Percentiles rank a stretch among this genome's conserved stretches.
These are phyloP conservation scores for Ascomycota sp. DNA, from an alignment of 2,329 filamentous ascomycete species.

Conservation along the genomic window DNA sequence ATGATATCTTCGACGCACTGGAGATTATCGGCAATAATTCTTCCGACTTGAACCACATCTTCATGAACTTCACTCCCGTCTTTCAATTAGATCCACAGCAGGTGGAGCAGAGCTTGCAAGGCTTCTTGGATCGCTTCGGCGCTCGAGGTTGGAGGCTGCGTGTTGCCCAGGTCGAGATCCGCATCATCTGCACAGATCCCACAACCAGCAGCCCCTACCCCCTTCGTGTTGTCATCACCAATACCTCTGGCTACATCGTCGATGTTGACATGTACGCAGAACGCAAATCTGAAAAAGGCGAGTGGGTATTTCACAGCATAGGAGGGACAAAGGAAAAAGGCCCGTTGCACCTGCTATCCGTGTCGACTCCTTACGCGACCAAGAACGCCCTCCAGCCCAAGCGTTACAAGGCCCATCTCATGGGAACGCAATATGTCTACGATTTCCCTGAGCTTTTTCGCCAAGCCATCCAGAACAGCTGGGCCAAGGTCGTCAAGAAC, in stretches of 20 bases:
- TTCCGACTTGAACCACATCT: conserved; percentile 98
- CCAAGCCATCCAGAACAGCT: conserved; percentile 90
- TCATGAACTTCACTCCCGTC: conserved; percentile 96
- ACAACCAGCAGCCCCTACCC: conserved; percentile 67
- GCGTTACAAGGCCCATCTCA: conserved; percentile 95
- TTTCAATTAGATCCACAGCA: conserved; percentile 79
- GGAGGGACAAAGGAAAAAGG: conserved; percentile 88
- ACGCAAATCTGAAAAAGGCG: conserved; percentile 91
- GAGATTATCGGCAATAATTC: conserved; percentile 99
- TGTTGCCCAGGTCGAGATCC: conserved; percentile 91
- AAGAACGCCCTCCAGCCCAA: conserved; percentile 98
- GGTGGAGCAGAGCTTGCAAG: conserved; percentile 78
- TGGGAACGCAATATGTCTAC: conserved; percentile 98
- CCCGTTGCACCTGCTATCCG: conserved; percentile 77
- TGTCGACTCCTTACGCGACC: conserved; percentile 81
- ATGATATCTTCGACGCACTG: conserved; percentile 87
- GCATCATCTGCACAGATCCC: conserved; percentile 90
- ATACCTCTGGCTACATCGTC: conserved; percentile 94
- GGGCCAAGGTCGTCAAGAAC: conserved; percentile 53
- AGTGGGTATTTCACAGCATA: conserved; percentile 97
- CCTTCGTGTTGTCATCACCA: conserved; percentile 86
- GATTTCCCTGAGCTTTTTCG: conserved; percentile 99
- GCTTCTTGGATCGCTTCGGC: conserved; percentile 91
- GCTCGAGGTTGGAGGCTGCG: conserved; percentile 87
- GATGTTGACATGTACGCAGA: conserved; percentile 95